These are phyloP conservation scores for Triangularia setosa DNA, from an alignment of 2,329 filamentous ascomycete genomes.

Conservation along the genomic window DNA sequence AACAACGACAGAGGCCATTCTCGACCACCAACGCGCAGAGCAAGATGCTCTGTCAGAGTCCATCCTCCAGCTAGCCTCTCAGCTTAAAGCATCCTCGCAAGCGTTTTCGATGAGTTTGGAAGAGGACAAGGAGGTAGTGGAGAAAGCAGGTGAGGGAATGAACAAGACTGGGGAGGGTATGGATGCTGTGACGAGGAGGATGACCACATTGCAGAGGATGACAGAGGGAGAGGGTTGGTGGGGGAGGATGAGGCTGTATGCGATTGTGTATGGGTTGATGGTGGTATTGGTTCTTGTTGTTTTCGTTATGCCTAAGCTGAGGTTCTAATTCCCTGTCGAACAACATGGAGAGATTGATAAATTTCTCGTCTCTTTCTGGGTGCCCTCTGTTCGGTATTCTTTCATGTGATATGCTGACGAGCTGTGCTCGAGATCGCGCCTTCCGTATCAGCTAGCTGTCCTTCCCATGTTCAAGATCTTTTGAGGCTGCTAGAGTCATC, in stretches of 20 bases:
- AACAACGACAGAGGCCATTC: slow-evolving; percentile 61
- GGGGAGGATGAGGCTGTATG: slow-evolving; percentile 79
- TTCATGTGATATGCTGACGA: background rate
- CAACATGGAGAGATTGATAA: background rate
- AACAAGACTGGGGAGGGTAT: slow-evolving; percentile 73
- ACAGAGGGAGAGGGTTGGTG: slow-evolving; percentile 86
- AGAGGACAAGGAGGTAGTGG: slow-evolving; percentile 65
- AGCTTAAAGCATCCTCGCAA: slow-evolving; percentile 71
- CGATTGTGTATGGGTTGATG: slow-evolving; percentile 78
- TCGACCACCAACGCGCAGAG: slow-evolving; percentile 73
- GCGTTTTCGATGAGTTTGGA: slow-evolving; percentile 70
- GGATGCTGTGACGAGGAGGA: slow-evolving; percentile 69
- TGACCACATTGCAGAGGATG: slow-evolving; percentile 74
- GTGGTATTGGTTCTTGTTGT: slow-evolving; percentile 74
- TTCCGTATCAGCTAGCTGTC: too few species aligned
- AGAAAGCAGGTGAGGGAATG: slow-evolving; percentile 68
- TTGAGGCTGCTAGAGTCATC: too few species aligned
- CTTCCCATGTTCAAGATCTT: too few species aligned
- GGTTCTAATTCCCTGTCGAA: slow-evolving; percentile 56
- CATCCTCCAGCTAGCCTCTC: slow-evolving; percentile 73
- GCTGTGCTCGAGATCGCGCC: background rate
- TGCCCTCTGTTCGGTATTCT: background rate
- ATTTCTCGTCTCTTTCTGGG: background rate
- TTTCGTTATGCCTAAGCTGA: slow-evolving; percentile 80
- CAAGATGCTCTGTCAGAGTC: slow-evolving; percentile 79